phyloP scores from a whole-genome alignment of 495 filamentous ascomycete genomes.

The Polyplosphaeria fusca region DNA sequence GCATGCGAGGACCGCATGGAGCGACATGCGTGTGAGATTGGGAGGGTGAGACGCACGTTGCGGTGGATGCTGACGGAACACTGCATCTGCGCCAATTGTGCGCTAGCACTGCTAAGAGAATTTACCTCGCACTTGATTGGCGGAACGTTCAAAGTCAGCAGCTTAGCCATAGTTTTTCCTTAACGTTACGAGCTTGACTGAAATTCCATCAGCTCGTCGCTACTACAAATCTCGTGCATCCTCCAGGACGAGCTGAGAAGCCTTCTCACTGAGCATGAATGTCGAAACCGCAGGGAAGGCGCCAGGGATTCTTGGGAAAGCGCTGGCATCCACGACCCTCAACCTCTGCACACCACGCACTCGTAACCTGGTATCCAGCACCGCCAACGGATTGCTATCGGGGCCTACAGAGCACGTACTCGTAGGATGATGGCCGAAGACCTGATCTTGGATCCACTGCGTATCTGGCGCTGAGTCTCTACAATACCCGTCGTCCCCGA shows the following conservation, averaged over 20 bases:
- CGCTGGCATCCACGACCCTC: neutral
- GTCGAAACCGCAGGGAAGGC: constrained; percentile 34
- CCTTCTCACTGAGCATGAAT: constrained; percentile 63
- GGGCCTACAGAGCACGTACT: constrained; percentile 36
- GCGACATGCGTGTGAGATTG: too few relatives aligned
- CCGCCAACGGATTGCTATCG: neutral
- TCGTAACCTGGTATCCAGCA: neutral
- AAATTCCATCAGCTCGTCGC: too few relatives aligned
- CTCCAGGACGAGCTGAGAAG: constrained; percentile 47
- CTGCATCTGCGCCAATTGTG: too few relatives aligned
- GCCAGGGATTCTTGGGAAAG: neutral
- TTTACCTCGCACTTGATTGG: too few relatives aligned
- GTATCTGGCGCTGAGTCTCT: neutral
- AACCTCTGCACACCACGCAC: neutral
- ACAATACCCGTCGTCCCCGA: neutral
- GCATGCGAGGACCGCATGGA: too few relatives aligned
- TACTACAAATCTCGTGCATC: too few relatives aligned
- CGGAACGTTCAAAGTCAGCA: too few relatives aligned
- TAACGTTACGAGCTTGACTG: too few relatives aligned
- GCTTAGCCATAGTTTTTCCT: too few relatives aligned
- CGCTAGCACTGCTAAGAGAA: too few relatives aligned
- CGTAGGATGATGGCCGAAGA: constrained; percentile 51
- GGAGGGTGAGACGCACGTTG: too few relatives aligned
- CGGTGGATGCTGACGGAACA: too few relatives aligned
- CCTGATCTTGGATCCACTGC: constrained; percentile 44